Base-by-base conservation (phyloP, 1,284 basidiomycete genomes). In the Ceratobasidium sp. region DNA sequence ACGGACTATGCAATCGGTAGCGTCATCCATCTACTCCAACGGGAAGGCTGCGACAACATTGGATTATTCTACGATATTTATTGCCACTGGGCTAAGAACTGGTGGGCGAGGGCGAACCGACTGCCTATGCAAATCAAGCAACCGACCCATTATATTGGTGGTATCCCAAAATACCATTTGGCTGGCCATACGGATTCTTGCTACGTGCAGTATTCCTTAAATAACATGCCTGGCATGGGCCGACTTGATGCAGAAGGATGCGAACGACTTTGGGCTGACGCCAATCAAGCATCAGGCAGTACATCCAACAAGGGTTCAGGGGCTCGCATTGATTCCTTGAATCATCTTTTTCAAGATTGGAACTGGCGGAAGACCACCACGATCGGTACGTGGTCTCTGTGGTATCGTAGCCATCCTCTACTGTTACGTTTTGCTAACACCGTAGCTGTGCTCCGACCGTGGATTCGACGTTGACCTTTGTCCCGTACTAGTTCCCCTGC, bases 81-180 rank as follows among this genome's bases (percentile, higher is more conserved):
- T 32, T 73, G 70, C 22, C 70, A 73, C 37, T 73, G 44, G 54
- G 3, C 5, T 13, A 19, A 29, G 11, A 57, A 29, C n/a, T 57
- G 54, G 54, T 57, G 54, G 54, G 25, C 22, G 22, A 15, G 51
- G 4, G 32, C 54, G 1, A 19, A 34, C 11, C 5, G 19, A 0
- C 22, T 61, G n/a, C 56, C 66, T 13, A 4, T 19, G 34, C 54
- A 11, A 3, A 17, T 70, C 17, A 9, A 19, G 19, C 1, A 29
- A 13, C 70, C 70, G 1, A 25, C 9, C 15, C n/a, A 62, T n/a
- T 52, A 51, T 15, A 37, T 52, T 40, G 70, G 57, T 11, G 70
- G 43, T 17, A 32, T 73, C 22, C 70, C 70, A 2, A 73, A 73
- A 22, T 73, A 32, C 22, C 70, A 73, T 52, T 3, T 62, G 13